phyloP scores from a whole-genome alignment of 306 rosid genomes.

The Myrica gale region DNA sequence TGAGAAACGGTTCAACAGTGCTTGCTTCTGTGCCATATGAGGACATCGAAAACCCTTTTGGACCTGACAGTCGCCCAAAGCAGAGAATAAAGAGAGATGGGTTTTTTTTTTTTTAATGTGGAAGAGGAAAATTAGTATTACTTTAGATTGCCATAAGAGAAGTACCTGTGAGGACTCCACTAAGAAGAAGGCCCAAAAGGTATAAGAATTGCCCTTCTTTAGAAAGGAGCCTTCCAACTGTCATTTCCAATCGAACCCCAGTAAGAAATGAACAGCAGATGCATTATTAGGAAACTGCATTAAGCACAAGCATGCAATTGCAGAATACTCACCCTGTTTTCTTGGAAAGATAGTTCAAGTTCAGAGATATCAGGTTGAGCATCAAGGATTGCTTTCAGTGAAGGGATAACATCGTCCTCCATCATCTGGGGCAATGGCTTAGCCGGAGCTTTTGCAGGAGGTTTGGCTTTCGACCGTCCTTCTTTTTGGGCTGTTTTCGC shows the following conservation, averaged over 20 bases:
- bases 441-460: constrained; percentile 66
- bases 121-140: neutral
- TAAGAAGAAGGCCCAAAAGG: constrained; percentile 89
- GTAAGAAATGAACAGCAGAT: neutral
- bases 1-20: constrained; percentile 87
- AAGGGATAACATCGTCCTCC: constrained; percentile 90
- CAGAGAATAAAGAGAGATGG: constrained; percentile 4
- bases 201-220: constrained; percentile 58
- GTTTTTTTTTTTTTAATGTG: neutral
- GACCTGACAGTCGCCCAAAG: constrained; percentile 49
- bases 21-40: constrained; percentile 70
- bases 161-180: constrained; percentile 66
- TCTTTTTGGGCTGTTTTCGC: constrained; percentile 50
- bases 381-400: constrained; percentile 66
- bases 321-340: constrained; percentile 53
- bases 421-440: constrained; percentile 83
- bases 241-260: constrained; percentile 19
- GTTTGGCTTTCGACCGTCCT: constrained; percentile 59
- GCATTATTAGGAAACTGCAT: neutral
- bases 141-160: neutral
- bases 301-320: neutral
- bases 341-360: constrained; percentile 59
- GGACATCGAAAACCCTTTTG: constrained; percentile 85
- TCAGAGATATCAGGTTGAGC: constrained; percentile 67
- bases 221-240: constrained; percentile 87